phyloP scores from a whole-genome alignment of 2,329 filamentous ascomycete genomes.

The Pleurostoma richardsiae region DNA sequence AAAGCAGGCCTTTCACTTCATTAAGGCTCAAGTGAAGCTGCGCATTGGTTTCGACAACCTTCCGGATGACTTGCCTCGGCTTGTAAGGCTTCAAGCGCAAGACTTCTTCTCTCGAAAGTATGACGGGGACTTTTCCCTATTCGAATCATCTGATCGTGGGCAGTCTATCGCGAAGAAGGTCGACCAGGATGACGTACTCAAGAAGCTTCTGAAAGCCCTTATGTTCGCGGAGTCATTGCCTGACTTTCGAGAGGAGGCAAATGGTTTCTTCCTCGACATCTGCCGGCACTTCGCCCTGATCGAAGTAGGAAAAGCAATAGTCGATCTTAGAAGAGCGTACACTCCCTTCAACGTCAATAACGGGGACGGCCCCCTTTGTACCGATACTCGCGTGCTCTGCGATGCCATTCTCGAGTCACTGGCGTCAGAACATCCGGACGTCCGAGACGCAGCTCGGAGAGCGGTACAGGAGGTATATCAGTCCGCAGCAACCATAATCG shows the following conservation, averaged over 20 bases:
- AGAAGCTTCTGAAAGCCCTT: constrained; percentile 82
- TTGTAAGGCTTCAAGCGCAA: constrained; percentile 83
- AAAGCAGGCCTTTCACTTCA: constrained; percentile 81
- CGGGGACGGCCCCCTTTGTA: constrained; percentile 80
- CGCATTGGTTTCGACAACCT: constrained; percentile 82
- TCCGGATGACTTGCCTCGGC: constrained; percentile 80
- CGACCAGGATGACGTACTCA: constrained; percentile 74
- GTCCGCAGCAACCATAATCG: constrained; percentile 73
- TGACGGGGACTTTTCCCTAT: constrained; percentile 63
- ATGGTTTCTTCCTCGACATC: constrained; percentile 70
- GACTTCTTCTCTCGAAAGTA: constrained; percentile 72
- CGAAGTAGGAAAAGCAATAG: constrained; percentile 81
- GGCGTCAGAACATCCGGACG: constrained; percentile 73
- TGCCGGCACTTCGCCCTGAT: constrained; percentile 88
- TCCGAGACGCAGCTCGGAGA: constrained; percentile 77
- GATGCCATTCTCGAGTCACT: constrained; percentile 89
- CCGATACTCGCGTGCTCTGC: constrained; percentile 82
- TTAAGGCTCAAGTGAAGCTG: constrained; percentile 85
- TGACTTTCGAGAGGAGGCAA: constrained; percentile 72
- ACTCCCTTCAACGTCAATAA: constrained; percentile 79
- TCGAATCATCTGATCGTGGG: constrained; percentile 72
- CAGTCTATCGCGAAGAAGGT: constrained; percentile 84
- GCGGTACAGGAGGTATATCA: constrained; percentile 76
- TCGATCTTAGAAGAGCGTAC: constrained; percentile 69
- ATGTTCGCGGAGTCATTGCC: constrained; percentile 81